Conservation (phyloP, 73 alveolate species). For the Stentor roeselii region DNA sequence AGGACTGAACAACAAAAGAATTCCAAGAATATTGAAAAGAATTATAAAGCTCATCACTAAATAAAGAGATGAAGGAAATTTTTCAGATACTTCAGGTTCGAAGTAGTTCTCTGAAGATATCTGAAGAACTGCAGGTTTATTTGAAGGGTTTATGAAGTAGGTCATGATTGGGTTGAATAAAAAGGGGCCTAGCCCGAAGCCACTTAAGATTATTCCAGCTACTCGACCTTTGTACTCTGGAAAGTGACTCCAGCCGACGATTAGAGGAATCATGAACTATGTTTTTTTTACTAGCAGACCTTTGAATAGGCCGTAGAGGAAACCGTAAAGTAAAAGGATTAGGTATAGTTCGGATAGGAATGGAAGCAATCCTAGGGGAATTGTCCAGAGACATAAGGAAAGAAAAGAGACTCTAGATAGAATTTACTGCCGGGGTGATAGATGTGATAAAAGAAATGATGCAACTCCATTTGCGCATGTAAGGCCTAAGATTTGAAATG, state of each 20-base stretch:
- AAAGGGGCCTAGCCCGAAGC: constrained; percentile 15
- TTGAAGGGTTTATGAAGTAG: constrained; percentile 49
- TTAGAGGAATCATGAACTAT: constrained; percentile 2
- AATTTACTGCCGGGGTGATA: neutral
- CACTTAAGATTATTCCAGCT: neutral
- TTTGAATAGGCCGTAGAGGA: neutral
- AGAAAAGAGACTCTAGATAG: neutral
- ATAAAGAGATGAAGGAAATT: constrained; percentile 54
- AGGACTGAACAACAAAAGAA: too few species aligned
- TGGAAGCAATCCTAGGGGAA: neutral
- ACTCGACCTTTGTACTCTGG: constrained; percentile 20
- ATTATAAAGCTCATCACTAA: constrained; percentile 25
- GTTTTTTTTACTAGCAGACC: neutral
- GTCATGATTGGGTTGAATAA: constrained; percentile 46
- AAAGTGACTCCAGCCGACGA: constrained; percentile 14
- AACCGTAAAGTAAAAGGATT: neutral
- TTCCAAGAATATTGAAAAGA: too few species aligned
- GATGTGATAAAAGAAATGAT: neutral
- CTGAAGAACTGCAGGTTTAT: constrained; percentile 28
- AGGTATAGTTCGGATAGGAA: neutral
- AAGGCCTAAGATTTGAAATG: neutral
- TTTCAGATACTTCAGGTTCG: constrained; percentile 29
- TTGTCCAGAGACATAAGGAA: neutral
- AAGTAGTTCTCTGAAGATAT: constrained; percentile 24
- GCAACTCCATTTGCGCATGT: neutral